Evolutionary conservation across 495 filamentous ascomycete species (phyloP), one percentile per base, ranked within the genome.

Genomic region (Trichoderma virens): DNA sequence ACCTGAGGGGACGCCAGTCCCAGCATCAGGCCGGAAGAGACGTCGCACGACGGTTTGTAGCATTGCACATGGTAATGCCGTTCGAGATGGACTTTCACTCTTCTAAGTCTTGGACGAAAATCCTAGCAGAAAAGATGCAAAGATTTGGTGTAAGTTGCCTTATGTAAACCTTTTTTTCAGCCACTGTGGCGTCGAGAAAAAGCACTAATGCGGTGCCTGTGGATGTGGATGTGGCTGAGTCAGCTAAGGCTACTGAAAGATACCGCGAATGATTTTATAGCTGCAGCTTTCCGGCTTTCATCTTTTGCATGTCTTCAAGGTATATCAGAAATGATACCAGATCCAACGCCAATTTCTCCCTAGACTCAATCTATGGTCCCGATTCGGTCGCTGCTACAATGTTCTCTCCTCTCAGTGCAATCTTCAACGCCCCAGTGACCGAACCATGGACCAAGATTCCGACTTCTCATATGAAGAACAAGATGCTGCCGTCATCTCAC

Each of bases 381-480:
- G 25, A 56, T 14, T 30, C 25, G 27, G 51, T 56, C 51, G 16
- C 27, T 56, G 25, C 51, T 56, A 56, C 51, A 30, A 56, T 56
- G 51, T 56, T 30, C 25, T 30, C 51, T 56, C 51, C 14, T 13
- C 30, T n/a, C 11, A 27, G 11, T 16, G 23, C 51, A 27, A 28
- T 30, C 16, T 28, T 56, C 7, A 56, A 28, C 51, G 25, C 51
- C 25, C 25, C 51, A 56, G 51, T 56, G 51, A 34, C 34, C 38
- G 56, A 34, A 62, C 35, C 39, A 66, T 64, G 64, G 63, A 65
- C 13, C 20, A 56, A 39, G 62, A 65, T 43, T 67, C 39, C 31
- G 64, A 63, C 51, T 35, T 39, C 20, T 25, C 59, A 32, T 38
- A 63, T 56, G 25, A 56, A n/a, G 51, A 56, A 13, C 27, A 28